phyloP scores from a whole-genome alignment of 208 protist genomes.

The Novymonas esmeraldas region DNA sequence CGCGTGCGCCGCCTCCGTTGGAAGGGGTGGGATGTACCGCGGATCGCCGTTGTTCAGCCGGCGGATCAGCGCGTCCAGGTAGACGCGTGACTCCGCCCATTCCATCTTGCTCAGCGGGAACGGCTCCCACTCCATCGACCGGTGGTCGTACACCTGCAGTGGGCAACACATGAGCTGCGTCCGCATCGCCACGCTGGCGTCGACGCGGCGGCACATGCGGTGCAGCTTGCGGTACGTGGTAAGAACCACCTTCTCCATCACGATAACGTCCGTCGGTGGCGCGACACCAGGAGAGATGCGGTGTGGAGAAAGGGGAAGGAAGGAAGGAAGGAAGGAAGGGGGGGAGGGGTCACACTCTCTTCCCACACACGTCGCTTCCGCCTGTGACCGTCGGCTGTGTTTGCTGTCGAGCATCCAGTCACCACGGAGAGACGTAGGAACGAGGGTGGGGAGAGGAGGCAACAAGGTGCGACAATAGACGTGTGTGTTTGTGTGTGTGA shows the following conservation, averaged over 20 bases:
- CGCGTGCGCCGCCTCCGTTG: slow-evolving; percentile 21
- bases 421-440: no score
- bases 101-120: slow-evolving; percentile 53
- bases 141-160: slow-evolving; percentile 62
- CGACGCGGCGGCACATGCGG: slow-evolving; percentile 55
- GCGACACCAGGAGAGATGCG: background rate
- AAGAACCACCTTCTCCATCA: slow-evolving; percentile 66
- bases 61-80: slow-evolving; percentile 77
- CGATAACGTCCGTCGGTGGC: background rate
- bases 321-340: no score
- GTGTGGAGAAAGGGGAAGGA: no score
- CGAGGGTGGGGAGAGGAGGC: no score
- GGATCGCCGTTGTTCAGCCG: slow-evolving; percentile 64
- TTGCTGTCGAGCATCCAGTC: no score
- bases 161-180: slow-evolving; percentile 66
- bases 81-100: slow-evolving; percentile 65
- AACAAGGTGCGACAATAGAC: no score
- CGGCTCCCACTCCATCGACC: slow-evolving; percentile 47
- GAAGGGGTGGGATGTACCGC: slow-evolving; percentile 62
- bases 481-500: no score
- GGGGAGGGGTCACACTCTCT: no score
- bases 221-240: slow-evolving; percentile 79
- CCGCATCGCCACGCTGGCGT: slow-evolving; percentile 63
- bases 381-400: no score
- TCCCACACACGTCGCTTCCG: no score